A percentile compares a stretch with the other conserved stretches of the same genome.
Evolutionary conservation across 352 stramenopile genomes (phyloP).

Genomic region (Pythium guiyangense): DNA sequence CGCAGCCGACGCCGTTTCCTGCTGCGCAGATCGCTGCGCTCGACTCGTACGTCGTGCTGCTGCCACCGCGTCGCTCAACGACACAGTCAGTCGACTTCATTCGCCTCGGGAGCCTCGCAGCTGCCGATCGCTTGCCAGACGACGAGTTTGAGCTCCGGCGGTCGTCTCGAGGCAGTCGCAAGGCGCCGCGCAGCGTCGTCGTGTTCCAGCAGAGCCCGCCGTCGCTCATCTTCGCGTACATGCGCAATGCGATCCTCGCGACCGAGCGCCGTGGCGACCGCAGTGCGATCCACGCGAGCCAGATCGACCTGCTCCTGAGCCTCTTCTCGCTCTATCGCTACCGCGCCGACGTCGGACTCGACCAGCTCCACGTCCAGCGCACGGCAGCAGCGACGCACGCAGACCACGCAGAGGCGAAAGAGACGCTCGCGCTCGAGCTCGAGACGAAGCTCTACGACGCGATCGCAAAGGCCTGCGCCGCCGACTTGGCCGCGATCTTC

Average conservation of each 20-base stretch:
- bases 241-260: constrained; percentile 39
- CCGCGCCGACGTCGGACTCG: constrained; percentile 69
- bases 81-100: constrained; percentile 33
- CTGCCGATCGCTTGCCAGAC: constrained; percentile 39
- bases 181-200: constrained; percentile 28
- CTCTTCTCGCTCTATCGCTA: constrained; percentile 84
- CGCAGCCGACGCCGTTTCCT: constrained; percentile 54
- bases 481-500: constrained; percentile 58
- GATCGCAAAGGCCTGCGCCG: constrained; percentile 62
- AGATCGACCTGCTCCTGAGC: constrained; percentile 75
- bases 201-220: constrained; percentile 78
- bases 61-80: constrained; percentile 18
- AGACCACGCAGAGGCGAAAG: constrained; percentile 24
- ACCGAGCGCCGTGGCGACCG: constrained; percentile 8
- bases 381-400: constrained; percentile 1
- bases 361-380: constrained; percentile 28
- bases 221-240: constrained; percentile 61
- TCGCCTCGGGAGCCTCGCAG: constrained; percentile 32
- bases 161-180: constrained; percentile 1
- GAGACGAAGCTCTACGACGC: constrained; percentile 75
- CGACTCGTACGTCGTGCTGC: constrained; percentile 71
- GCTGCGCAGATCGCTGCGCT: constrained; percentile 60
- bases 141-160: constrained; percentile 56
- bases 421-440: constrained; percentile 51
- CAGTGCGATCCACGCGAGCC: constrained; percentile 33